Conservation (phyloP, 306 rosid genomes). For the Quercus bicolor region DNA sequence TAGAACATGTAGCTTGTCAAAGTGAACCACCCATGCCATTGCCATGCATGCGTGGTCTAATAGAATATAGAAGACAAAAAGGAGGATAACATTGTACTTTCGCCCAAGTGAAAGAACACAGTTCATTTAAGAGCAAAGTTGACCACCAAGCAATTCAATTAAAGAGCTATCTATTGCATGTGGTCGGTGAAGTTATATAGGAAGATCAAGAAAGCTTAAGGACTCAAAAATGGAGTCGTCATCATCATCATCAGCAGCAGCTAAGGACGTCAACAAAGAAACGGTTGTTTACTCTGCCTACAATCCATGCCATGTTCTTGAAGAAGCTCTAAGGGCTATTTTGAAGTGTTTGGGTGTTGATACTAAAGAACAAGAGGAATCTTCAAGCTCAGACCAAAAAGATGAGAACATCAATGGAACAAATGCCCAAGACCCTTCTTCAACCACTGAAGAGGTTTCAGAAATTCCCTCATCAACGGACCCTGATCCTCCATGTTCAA, state of each 20-base stretch:
- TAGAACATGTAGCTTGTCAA: not conserved
- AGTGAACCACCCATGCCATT: not conserved
- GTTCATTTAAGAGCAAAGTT: not conserved
- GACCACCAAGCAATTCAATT: not conserved
- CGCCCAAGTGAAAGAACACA: not conserved
- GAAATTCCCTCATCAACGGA: not conserved
- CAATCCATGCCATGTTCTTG: constrained; percentile 24
- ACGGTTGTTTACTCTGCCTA: not conserved
- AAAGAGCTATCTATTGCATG: not conserved
- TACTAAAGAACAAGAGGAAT: not conserved
- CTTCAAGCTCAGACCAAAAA: not conserved
- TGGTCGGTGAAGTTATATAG: not conserved
- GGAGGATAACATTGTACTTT: not conserved
- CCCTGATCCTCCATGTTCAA: not conserved
- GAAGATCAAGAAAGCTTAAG: not conserved
- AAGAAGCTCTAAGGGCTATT: constrained; percentile 19
- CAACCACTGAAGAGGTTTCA: not conserved
- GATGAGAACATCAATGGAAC: not conserved
- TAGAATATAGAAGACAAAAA: not conserved
- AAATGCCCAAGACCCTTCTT: not conserved
- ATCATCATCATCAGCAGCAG: not conserved
- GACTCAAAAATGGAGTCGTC: constrained; percentile 15
- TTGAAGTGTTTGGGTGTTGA: constrained; percentile 37
- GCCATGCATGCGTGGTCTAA: not conserved
- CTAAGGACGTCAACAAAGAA: not conserved